Evolutionary conservation across 169 alveolate species (phyloP), one percentile per base, ranked within the genome.

Genomic region (Plasmodium chabaudi): DNA sequence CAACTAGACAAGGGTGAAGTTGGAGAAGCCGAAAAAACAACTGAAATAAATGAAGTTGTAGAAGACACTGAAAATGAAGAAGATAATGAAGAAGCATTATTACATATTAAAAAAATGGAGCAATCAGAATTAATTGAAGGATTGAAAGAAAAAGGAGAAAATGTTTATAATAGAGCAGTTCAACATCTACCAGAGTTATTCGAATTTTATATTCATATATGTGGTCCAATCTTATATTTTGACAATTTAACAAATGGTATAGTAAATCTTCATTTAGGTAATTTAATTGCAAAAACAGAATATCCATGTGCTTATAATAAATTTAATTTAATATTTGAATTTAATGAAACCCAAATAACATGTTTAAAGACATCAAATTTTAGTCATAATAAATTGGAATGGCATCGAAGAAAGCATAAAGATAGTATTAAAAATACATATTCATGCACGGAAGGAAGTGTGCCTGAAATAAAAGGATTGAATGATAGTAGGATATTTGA

Each of bases 321-420:
- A 17, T 57, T 94, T 87, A 72, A 93, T 15, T 94, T 95, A 5
- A 92, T 94, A 10, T 63, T 95, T 59, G 97, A 95, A 89, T 88
- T 95, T 57, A 94, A 93, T 84, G 96, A 95, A 70, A 95, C 97
- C 59, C 96, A 95, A 71, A 65, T 95, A 60, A 93, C 93, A 56
- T 92, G 94, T 27, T 68, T 70, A 27, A 88, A 75, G 46, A 72
- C 63, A 17, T 39, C n/a, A 5, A 13, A 60, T 47, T 55, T 13
- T 17, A 39, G 63, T 51, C 56, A 19, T 25, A 44, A 42, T 55
- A 55, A 69, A 55, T 34, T 34, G 42, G 42, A 34, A 34, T 34
- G 42, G 42, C 42, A 34, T 34, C 9, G 3, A n/a, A n/a, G 34
- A 12, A 77, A 64, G 49, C 55, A 17, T 44, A 49, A 75, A 17